Evolutionary conservation across 208 protist species (phyloP), one percentile per base, ranked within the genome.

Genomic region (Strigomonas culicis): DNA sequence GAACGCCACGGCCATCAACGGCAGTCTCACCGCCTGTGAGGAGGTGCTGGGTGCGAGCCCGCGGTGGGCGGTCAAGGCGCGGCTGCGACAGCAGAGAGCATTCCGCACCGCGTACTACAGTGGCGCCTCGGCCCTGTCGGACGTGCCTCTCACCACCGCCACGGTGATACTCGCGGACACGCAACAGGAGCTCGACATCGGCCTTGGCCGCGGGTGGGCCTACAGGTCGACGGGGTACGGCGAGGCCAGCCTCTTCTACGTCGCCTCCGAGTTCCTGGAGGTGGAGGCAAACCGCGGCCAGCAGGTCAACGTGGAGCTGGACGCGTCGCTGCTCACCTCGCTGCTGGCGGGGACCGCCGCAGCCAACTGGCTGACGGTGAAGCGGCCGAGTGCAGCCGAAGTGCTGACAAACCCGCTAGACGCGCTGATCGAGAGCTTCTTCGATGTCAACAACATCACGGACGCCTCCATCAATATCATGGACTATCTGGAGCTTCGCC

Each of bases 161-260:
- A 95, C 78, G 59, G 24, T 95, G n/a, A 47, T 97, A 1, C 46
- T 96, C 24, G 77, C 84, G 51, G 80, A 97, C 78, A 80, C 84
- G 11, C 73, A 70, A 32, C 65, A 70, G 3, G 89, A 96, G 68
- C 50, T 77, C 21, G 10, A 64, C 21, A 67, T 93, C 0, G 86
- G 86, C 15, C 68, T 98, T n/a, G 94, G 96, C 7, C 63, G 93
- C n/a, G 71, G 62, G 4, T 98, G 94, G 93, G 31, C 43, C 13
- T 86, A 92, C 59, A 79, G 90, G 11, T 67, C 74, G 11, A 77
- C 95, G 0, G 88, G 86, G 24, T 89, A 86, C 44, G 81, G 77
- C 31, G 92, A 98, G 69, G 72, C 79, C 6, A 80, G 97, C 52
- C 81, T 97, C 8, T 83, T 75, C 59, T 68, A 81, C 31, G 75